phyloP scores from a whole-genome alignment of 2,329 filamentous ascomycete genomes.

The Penicillium sp. region DNA sequence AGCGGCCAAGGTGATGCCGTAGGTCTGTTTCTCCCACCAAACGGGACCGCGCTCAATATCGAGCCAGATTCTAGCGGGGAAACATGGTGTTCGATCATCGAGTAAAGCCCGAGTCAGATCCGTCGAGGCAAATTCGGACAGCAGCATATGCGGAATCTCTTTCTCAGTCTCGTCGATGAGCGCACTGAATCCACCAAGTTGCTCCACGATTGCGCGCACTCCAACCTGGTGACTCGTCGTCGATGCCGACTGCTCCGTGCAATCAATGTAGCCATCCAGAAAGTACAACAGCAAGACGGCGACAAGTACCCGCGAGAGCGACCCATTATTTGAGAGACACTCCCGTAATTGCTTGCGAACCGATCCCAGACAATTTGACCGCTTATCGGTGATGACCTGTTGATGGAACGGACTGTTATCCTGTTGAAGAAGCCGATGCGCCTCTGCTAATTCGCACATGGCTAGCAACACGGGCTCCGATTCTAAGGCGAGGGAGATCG shows the following conservation, averaged over 20 bases:
- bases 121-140: background rate
- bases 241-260: background rate
- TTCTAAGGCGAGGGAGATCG: background rate
- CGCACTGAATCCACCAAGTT: background rate
- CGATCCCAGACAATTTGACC: background rate
- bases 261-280: background rate
- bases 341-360: background rate
- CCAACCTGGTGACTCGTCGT: background rate
- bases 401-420: background rate
- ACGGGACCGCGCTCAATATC: background rate
- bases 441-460: background rate
- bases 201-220: background rate
- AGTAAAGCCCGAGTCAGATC: background rate
- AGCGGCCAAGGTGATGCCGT: background rate
- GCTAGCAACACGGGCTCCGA: background rate
- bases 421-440: background rate
- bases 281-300: background rate
- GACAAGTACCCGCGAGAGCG: background rate
- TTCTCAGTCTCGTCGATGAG: background rate
- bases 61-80: background rate
- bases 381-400: background rate
- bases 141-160: background rate
- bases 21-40: background rate
- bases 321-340: background rate
- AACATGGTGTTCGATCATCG: background rate